Conservation (phyloP, 139 green algal species). For the Chlamydomonas sphaeroides region DNA sequence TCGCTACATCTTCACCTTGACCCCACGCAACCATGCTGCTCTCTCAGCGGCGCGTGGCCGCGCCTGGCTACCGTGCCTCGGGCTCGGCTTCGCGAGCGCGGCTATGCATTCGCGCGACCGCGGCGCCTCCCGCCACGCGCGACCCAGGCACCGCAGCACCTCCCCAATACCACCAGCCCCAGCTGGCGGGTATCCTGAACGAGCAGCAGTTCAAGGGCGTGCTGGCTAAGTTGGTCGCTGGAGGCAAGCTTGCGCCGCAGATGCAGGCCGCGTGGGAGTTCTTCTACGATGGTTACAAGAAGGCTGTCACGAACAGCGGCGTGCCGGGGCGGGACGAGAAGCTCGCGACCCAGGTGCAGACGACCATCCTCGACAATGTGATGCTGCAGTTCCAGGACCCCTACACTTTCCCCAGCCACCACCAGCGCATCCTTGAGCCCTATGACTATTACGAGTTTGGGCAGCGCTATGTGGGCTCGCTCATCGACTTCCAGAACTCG, state of each 20-base stretch:
- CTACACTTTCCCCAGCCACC: conserved; percentile 93
- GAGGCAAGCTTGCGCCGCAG: conserved; percentile 57
- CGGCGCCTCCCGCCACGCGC: background rate
- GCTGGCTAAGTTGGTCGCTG: conserved; percentile 59
- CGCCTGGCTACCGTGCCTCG: background rate
- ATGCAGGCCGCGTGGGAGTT: conserved; percentile 77
- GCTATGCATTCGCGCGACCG: no score
- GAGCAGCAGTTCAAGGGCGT: conserved; percentile 75
- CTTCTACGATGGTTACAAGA: conserved; percentile 92
- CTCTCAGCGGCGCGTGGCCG: background rate
- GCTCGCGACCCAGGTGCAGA: conserved; percentile 75
- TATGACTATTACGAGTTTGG: conserved; percentile 98
- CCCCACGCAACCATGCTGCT: conserved; percentile 32
- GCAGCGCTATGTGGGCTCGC: conserved; percentile 88
- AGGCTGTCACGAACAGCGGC: conserved; percentile 68
- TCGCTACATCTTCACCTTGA: no score
- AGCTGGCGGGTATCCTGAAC: background rate
- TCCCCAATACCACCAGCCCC: conserved; percentile 22
- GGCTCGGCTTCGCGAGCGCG: background rate
- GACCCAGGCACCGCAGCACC: no score
- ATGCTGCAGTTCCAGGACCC: conserved; percentile 64
- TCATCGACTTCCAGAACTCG: conserved; percentile 93
- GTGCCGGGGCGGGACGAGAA: conserved; percentile 61
- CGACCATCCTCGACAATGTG: conserved; percentile 68
- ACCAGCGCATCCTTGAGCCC: conserved; percentile 86